Base-by-base conservation (phyloP, 352 stramenopile genomes). In the Pythium sp. region DNA sequence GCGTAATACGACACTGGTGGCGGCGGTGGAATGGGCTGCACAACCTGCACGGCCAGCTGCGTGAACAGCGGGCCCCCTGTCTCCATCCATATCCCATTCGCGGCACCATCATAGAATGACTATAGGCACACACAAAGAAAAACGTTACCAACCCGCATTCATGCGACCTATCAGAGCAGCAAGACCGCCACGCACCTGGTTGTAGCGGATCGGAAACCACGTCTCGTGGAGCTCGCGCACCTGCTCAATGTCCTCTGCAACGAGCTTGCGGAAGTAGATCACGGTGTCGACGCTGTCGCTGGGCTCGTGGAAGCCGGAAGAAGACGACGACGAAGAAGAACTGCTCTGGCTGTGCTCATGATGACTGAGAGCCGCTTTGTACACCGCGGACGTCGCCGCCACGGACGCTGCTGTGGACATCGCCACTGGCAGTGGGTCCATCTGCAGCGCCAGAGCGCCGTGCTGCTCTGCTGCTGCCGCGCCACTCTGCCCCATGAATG, bases 151-250 rank as follows among this genome's bases (percentile, higher is more conserved):
- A 58, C 22, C 6, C 5, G 11, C 11, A 28, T 34, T 30, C 12
- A 56, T 26, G 8, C n/a, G 15, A 24, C 18, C 43, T 51, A 20
- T 51, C 43, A 24, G 43, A 51, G 43, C 15, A 49, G 41, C 41
- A 49, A 24, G 43, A 67, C 7, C 24, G 58, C 20, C 15, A 58
- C 70, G 24, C 26, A 84, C 77, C 73, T 97, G 80, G 70, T 97
- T 97, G 80, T 99, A 99, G 36, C 88, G 80, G 49, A 99, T 98
- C 3, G 97, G 97, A 72, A 99, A 99, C 93, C 96, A 99, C 68
- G 98, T 78, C 72, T 99, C 96, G 76, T 99, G 96, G 54, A 99
- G 80, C 47, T 72, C 71, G 75, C 97, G 94, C 67, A 99, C 92
- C 53, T 91, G 76, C 12, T 87, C 73, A 30, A 98, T 92, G 72